A percentile compares a stretch with the other conserved stretches of the same genome.
Conservation (phyloP, 192 early-diverging fungal species). For the Hyaloraphidium curvatum region DNA sequence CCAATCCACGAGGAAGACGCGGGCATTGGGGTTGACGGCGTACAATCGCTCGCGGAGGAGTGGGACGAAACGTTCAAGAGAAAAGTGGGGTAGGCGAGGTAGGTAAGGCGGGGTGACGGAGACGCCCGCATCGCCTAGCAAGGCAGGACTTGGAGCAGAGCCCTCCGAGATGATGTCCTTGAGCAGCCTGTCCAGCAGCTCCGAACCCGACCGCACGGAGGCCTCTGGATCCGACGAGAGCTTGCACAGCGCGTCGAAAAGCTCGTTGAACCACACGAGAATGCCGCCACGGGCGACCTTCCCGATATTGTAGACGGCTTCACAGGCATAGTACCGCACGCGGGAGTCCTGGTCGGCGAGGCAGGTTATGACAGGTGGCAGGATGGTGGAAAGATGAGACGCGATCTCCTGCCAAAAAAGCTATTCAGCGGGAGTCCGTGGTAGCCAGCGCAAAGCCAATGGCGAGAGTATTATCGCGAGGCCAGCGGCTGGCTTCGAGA, state of each 20-base stretch:
- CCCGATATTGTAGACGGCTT: conserved; percentile 93
- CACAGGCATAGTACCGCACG: conserved; percentile 96
- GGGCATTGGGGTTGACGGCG: conserved; percentile 68
- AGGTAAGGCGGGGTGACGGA: background rate
- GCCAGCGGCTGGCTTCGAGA: no score
- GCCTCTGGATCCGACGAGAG: conserved; percentile 71
- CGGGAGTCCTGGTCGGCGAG: conserved; percentile 78
- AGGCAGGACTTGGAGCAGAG: conserved; percentile 30
- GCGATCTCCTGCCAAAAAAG: background rate
- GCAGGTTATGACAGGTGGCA: conserved; percentile 86
- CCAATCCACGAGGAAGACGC: conserved; percentile 91
- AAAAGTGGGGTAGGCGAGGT: conserved; percentile 28
- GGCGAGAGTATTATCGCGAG: no score
- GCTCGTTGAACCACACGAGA: conserved; percentile 81
- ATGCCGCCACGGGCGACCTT: conserved; percentile 84
- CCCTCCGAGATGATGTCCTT: conserved; percentile 94
- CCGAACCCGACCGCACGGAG: conserved; percentile 86
- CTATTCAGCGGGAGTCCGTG: background rate
- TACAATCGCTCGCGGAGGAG: conserved; percentile 81
- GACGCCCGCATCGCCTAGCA: conserved; percentile 1
- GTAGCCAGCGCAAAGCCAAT: no score
- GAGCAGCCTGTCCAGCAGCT: conserved; percentile 79
- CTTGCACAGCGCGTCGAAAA: conserved; percentile 90
- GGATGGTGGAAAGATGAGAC: conserved; percentile 33
- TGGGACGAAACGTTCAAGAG: conserved; percentile 82